These are phyloP conservation scores for Tilletiopsis washingtonensis DNA, from an alignment of 1,284 basidiomycete genomes.

Conservation along the genomic window DNA sequence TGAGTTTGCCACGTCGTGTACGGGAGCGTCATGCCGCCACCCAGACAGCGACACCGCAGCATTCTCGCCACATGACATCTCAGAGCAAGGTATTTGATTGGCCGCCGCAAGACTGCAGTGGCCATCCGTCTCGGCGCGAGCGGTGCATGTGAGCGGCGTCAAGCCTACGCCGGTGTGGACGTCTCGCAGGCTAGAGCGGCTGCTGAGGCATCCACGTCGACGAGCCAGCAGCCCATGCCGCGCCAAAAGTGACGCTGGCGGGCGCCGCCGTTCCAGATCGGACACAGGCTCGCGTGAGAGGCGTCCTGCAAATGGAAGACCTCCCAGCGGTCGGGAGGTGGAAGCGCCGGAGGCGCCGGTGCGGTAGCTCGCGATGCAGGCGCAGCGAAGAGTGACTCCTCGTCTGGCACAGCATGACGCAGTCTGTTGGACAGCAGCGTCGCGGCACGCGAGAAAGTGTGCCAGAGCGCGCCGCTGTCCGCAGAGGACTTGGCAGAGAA, in stretches of 20 bases:
- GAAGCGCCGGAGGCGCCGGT: too few relatives aligned
- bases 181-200: background rate
- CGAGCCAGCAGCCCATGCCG: slow-evolving; percentile 18
- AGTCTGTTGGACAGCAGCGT: too few relatives aligned
- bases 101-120: background rate
- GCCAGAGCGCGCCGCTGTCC: too few relatives aligned
- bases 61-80: too few relatives aligned
- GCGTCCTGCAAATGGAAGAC: slow-evolving; percentile 13
- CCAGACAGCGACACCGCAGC: too few relatives aligned
- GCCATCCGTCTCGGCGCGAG: background rate
- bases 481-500: too few relatives aligned
- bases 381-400: too few relatives aligned
- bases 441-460: too few relatives aligned
- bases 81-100: background rate
- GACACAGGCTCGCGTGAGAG: slow-evolving; percentile 19
- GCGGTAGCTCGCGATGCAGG: too few relatives aligned
- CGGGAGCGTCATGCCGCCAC: too few relatives aligned
- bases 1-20: too few relatives aligned
- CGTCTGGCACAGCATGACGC: too few relatives aligned
- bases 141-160: background rate
- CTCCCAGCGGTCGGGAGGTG: slow-evolving; percentile 19
- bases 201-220: slow-evolving; percentile 11
- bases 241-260: slow-evolving; percentile 24
- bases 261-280: slow-evolving; percentile 26
- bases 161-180: slow-evolving; percentile 1